Conservation (phyloP, 208 protist species). For the Wallacemonas collosoma region DNA sequence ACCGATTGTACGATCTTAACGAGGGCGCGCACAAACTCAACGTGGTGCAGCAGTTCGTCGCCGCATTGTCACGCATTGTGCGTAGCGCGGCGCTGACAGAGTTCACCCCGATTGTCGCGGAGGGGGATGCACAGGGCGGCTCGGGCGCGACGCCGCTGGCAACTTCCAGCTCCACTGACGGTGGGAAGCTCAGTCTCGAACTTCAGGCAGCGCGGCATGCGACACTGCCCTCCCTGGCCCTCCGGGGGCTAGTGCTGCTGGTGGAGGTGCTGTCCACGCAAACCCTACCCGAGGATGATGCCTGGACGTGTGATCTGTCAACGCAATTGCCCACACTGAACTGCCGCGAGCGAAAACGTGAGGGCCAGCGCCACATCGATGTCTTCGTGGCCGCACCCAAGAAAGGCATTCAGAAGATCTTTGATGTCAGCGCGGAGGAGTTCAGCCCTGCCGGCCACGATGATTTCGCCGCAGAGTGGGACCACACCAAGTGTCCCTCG, state of each 20-base stretch:
- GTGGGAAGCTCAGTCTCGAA: slow-evolving; percentile 12
- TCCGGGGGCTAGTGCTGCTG: slow-evolving; percentile 67
- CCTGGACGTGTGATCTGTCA: slow-evolving; percentile 24
- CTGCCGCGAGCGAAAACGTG: slow-evolving; percentile 71
- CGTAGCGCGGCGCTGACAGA: slow-evolving; percentile 57
- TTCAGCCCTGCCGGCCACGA: slow-evolving; percentile 42
- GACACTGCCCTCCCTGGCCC: slow-evolving; percentile 67
- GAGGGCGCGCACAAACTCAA: slow-evolving; percentile 77
- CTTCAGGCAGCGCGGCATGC: slow-evolving; percentile 1
- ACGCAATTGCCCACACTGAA: slow-evolving; percentile 31
- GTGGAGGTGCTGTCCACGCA: slow-evolving; percentile 61
- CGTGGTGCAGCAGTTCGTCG: slow-evolving; percentile 77
- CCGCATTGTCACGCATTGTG: slow-evolving; percentile 77
- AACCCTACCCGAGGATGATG: slow-evolving; percentile 49
- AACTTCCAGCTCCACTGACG: neutral
- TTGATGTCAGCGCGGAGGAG: slow-evolving; percentile 63
- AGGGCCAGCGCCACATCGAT: slow-evolving; percentile 79
- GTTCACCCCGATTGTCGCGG: slow-evolving; percentile 22
- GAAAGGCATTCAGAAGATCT: slow-evolving; percentile 69
- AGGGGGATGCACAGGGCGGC: slow-evolving; percentile 17
- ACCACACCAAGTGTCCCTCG: slow-evolving; percentile 53
- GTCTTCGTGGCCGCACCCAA: slow-evolving; percentile 74
- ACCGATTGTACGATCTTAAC: slow-evolving; percentile 82
- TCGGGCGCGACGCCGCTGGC: slow-evolving; percentile 19
- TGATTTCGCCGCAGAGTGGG: slow-evolving; percentile 50